Evolutionary conservation across 78 protist genomes (phyloP), one percentile per base, ranked within the genome.

Genomic region (Diacronema lutheri): DNA sequence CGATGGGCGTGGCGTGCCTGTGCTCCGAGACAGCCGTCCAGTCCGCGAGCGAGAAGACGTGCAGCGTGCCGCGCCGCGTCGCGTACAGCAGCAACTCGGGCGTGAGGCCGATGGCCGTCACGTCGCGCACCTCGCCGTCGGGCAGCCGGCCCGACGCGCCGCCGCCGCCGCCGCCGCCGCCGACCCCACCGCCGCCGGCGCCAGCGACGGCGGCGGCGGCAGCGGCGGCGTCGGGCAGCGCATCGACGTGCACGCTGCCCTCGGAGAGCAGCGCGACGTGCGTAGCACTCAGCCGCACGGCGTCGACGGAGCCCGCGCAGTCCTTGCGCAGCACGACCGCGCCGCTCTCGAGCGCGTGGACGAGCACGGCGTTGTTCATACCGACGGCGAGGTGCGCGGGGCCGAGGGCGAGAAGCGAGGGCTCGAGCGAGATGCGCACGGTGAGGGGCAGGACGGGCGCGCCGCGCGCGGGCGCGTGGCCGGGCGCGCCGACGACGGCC

Each of bases 341-440:
- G 46, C 84, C 74, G 11, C 23, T 38, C 38, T 16, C 21, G 50
- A 80, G 21, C 41, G 60, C 6, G 89, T 90, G 88, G 91, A 81
- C 86, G 83, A 89, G 68, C 38, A 84, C 86, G 33, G n/a, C 23
- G 81, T 91, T 92, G 88, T 94, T 94, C 89, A 85, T 79, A 0
- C 90, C 90, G 20, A 68, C 81, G 14, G 88, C 94, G 0, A 81
- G 83, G 58, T 91, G 86, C 64, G 3, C 16, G 20, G 86, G 82
- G 56, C 92, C 92, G 31, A 89, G 72, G 4, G 87, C 87, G 35
- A 86, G 69, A 12, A 89, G 29, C 21, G 81, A 0, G n/a, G 94
- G 94, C 79, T 92, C 94, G 12, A 83, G 13, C 26, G 55, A 72
- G 0, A 92, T 40, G 7, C 10, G 0, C 64, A 91, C 33, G 60